Base-by-base conservation (phyloP, 331 rosid genomes). In the Malus hybrid region DNA sequence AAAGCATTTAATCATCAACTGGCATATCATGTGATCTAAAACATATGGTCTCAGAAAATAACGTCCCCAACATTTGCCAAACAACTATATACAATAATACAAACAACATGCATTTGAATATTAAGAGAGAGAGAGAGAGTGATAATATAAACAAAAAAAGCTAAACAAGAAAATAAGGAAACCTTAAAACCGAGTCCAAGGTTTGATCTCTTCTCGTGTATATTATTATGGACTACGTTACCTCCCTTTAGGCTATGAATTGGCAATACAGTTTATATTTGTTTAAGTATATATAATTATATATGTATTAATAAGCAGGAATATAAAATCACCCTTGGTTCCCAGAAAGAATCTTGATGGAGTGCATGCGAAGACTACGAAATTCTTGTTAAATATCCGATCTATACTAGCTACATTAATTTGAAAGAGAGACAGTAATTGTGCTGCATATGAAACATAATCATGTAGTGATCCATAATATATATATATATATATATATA, bases 121-220 rank as follows among this genome's bases (percentile, higher is more conserved):
- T 10, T 42, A 1, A 10, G 48, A 42, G 48, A 42, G 14, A 42
- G 46, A 22, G 42, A 56, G 57, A 65, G 30, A 79, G 28, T n/a
- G 79, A 55, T 42, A 10, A 10, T 10, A 42, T 42, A 42, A 42
- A 10, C 13, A 42, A 42, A 42, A 42, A 42, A 30, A 75, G 48
- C 48, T 72, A 69, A 64, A 46, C 77, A 67, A 66, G 39, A 77
- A 72, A 76, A 55, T 67, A 71, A 63, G 58, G 80, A 80, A 87
- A 82, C 91, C 87, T 78, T 78, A 80, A 83, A 89, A 82, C 72
- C 64, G 34, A 83, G 77, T 72, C 77, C 88, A 88, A 90, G 86
- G 87, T 86, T 84, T 81, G 80, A 87, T 80, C 77, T 71, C 78
- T 76, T 75, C 81, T 75, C 80, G 58, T 15, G 53, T 57, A 68